Base-by-base conservation (phyloP, 1,284 basidiomycete species). In the Meripilus lineatus region DNA sequence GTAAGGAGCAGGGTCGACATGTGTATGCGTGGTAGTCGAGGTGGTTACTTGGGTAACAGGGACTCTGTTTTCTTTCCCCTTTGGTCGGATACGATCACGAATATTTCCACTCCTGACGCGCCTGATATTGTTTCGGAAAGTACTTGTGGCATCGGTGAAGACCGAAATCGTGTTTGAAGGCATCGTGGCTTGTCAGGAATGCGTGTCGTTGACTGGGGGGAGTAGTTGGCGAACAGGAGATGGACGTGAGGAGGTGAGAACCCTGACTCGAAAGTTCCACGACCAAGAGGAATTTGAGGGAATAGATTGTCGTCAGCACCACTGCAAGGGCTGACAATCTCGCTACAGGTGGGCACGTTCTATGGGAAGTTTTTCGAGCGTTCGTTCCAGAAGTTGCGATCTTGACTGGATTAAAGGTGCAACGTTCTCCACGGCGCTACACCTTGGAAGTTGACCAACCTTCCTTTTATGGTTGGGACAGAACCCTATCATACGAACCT, bases 1-100 rank as follows among this genome's bases (percentile, higher is more conserved):
- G 20, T 8, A 17, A 22, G 15, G 40, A 11, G 34, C 34, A 11
- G 34, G 34, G 28, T 30, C 10, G 28, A 15, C 15, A n/a, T 11
- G 30, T 10, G 35, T 26, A 23, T 13, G 18, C 11, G 20, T 38
- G 32, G 11, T 22, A 8, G 32, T 10, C n/a, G 32, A 21, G 23
- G 8, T n/a, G n/a, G n/a, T n/a, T n/a, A n/a, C n/a, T n/a, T n/a
- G n/a, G 22, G 17, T 22, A 38, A 14, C n/a, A 40, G 45, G 11
- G 37, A 37, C 21, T 42, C 38, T 15, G 41, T 52, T 52, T 35
- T 52, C 49, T 32, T 53, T 53, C 13, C 51, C 49, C 35, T 46
- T 46, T 11, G 49, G 38, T 30, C 49, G 48, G 7, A 45, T 38
- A 14, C 42, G 42, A 22, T 52, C 46, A 33, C 28, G 26, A 17